Base-by-base conservation (phyloP, 345 rosid species). In the Alliaria petiolata region DNA sequence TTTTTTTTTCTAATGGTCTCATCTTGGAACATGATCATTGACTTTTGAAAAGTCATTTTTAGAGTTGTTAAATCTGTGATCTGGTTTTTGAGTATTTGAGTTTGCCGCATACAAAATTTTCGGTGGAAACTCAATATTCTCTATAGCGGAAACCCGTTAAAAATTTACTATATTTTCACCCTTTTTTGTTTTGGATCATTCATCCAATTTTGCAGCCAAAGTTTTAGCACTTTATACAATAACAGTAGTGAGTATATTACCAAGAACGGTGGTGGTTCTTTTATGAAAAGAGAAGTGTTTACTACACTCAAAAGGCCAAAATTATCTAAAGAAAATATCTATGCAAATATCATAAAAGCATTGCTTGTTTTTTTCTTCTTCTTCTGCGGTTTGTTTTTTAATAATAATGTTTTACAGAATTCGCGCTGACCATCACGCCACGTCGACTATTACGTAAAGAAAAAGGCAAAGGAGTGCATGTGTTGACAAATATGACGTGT, bases 401-500 rank as follows among this genome's bases (percentile, higher is more conserved):
- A 17, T 58, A 3, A 38, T 4, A 13, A 10, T 45, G 44, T 46
- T 47, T 14, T 31, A 14, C 46, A 28, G 33, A 30, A 30, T 42
- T 1, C 16, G 26, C 5, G 30, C 52, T 30, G 71, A 19, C 54
- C 38, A 17, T 47, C 26, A 47, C 10, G 38, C 75, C 67, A 70
- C 75, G 69, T 51, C 51, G 33, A 59, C 33, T 16, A 11, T 30
- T 15, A 60, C 17, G n/a, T 33, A 31, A 35, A 22, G 35, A 19
- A 61, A 60, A 70, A 28, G 25, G 5, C 16, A 47, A 15, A 28
- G 25, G 39, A 53, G n/a, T 25, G 42, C 30, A 25, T 44, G 10
- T 58, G 28, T 67, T 17, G n/a, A 39, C 30, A 67, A 30, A 16
- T 26, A 56, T 47, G 57, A 70, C 42, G 67, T 60, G 75, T 51